Evolutionary conservation across 352 stramenopile genomes (phyloP).

Genomic region (Phytophthora parvispora): DNA sequence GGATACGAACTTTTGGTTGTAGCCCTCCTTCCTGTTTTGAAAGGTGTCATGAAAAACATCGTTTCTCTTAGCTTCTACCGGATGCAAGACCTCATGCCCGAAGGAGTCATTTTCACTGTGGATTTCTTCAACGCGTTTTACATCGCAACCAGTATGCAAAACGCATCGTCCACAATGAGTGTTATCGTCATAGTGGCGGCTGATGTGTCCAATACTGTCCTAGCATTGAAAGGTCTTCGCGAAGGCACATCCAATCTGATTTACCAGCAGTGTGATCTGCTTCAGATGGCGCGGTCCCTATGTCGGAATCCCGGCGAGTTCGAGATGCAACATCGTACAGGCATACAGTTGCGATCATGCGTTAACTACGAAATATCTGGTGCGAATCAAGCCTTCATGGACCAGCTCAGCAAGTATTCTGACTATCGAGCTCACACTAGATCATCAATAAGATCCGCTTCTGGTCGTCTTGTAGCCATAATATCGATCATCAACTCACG

Average conservation of each 20-base stretch:
- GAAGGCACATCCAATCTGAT: not conserved
- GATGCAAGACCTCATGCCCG: slow-evolving; percentile 25
- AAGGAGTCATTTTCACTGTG: slow-evolving; percentile 29
- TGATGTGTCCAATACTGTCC: not conserved
- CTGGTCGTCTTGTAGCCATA: not conserved
- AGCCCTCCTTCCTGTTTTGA: slow-evolving; percentile 13
- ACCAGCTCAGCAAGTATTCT: not conserved
- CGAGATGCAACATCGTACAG: not conserved
- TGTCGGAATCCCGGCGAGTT: not conserved
- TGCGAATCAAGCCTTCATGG: not conserved
- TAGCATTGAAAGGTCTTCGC: not conserved
- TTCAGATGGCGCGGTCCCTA: not conserved
- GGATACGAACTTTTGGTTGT: slow-evolving; percentile 13
- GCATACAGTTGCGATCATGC: not conserved
- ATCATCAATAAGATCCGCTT: not conserved
- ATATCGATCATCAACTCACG: too few relatives aligned
- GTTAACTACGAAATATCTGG: not conserved
- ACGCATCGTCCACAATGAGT: not conserved
- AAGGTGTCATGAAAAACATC: slow-evolving; percentile 18
- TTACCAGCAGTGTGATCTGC: not conserved
- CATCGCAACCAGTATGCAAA: slow-evolving; percentile 30
- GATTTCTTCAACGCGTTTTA: slow-evolving; percentile 32
- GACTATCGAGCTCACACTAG: not conserved
- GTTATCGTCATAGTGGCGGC: slow-evolving; percentile 4
- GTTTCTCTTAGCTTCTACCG: slow-evolving; percentile 5